Evolutionary conservation across 305 asterid species (phyloP).

Genomic region (Fraxinus sp.): DNA sequence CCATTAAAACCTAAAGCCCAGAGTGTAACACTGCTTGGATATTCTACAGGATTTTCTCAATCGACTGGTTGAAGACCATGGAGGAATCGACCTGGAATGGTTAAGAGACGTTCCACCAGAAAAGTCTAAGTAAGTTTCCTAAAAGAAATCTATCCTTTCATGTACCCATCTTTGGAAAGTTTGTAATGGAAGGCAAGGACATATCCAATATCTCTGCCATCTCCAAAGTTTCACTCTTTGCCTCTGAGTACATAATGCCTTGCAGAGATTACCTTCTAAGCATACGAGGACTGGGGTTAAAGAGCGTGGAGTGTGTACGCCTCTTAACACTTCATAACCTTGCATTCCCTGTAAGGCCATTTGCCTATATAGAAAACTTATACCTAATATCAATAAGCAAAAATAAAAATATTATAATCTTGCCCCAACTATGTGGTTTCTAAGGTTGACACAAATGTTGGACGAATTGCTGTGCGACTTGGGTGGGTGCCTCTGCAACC

Average conservation of each 20-base stretch:
- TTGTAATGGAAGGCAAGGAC: slow-evolving; percentile 11
- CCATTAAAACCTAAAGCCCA: slow-evolving; percentile 3
- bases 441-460: slow-evolving; percentile 98
- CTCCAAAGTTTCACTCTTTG: slow-evolving; percentile 5
- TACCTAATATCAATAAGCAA: slow-evolving; percentile 11
- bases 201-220: neutral
- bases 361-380: slow-evolving; percentile 25
- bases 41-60: slow-evolving; percentile 76
- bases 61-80: slow-evolving; percentile 78
- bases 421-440: slow-evolving; percentile 28
- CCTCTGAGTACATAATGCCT: slow-evolving; percentile 19
- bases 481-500: slow-evolving; percentile 99
- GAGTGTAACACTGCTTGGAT: slow-evolving; percentile 20
- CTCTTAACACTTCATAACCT: slow-evolving; percentile 83
- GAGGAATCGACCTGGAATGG: slow-evolving; percentile 84
- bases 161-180: neutral
- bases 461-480: slow-evolving; percentile 91
- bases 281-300: slow-evolving; percentile 83
- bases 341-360: slow-evolving; percentile 82
- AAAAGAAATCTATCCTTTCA: slow-evolving; percentile 14
- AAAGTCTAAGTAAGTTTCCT: slow-evolving; percentile 59
- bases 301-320: slow-evolving; percentile 95
- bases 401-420: slow-evolving; percentile 8
- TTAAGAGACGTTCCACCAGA: slow-evolving; percentile 74
- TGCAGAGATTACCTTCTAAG: slow-evolving; percentile 88